These are phyloP conservation scores for Suhomyces kilbournensis DNA, from an alignment of 805 yeast species.

Conservation along the genomic window DNA sequence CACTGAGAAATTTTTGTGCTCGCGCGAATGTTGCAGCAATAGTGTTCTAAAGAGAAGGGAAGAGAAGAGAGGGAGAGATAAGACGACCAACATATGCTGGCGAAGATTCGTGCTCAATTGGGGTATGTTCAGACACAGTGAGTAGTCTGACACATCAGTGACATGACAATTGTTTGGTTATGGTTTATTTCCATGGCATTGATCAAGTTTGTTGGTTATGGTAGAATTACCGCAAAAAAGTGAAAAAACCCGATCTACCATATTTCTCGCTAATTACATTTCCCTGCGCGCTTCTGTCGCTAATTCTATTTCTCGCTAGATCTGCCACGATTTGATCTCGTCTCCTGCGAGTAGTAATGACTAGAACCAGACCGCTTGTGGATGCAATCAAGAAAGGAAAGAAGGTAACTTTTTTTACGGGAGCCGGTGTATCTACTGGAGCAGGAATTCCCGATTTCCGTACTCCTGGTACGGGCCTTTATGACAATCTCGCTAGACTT, in stretches of 20 bases:
- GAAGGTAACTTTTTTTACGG: conserved; percentile 67
- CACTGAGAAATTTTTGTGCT: neutral
- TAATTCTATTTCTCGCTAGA: neutral
- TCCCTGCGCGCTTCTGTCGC: no score
- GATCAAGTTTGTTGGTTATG: neutral
- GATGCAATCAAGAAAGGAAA: conserved; percentile 30
- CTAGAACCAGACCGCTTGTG: conserved; percentile 25
- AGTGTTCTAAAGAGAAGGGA: neutral
- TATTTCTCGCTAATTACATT: no score
- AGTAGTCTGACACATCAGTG: no score
- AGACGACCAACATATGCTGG: neutral
- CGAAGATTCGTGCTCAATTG: no score
- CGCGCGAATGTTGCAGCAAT: neutral
- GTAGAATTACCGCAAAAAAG: neutral
- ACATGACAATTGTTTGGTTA: no score
- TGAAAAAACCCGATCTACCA: neutral
- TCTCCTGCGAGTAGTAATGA: neutral
- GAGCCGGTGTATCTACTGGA: conserved; percentile 92
- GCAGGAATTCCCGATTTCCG: conserved; percentile 97
- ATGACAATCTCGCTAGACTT: conserved; percentile 70
- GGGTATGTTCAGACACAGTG: no score
- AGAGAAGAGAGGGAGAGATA: neutral
- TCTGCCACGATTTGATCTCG: neutral
- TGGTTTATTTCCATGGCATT: no score
- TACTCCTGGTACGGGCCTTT: conserved; percentile 85